phyloP scores from a whole-genome alignment of 2,329 filamentous ascomycete genomes.

The Ascochyta viciae-villosae region DNA sequence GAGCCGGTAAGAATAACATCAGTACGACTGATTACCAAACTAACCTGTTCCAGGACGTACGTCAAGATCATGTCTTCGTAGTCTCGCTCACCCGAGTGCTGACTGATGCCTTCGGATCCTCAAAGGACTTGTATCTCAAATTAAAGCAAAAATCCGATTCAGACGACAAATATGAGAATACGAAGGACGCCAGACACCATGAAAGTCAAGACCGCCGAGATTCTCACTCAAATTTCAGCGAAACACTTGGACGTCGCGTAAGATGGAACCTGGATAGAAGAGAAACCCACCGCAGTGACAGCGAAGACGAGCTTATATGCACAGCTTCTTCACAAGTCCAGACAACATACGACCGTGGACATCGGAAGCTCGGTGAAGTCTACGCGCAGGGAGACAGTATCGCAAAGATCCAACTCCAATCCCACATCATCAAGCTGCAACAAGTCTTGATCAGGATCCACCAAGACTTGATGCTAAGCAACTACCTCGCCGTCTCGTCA shows the following conservation, averaged over 20 bases:
- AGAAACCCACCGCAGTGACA: conserved; percentile 28
- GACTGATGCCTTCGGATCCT: conserved; percentile 40
- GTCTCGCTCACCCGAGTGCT: conserved; percentile 40
- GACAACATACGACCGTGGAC: conserved; percentile 41
- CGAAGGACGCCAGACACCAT: not conserved
- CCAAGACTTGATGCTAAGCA: conserved; percentile 35
- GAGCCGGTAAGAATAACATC: conserved; percentile 2
- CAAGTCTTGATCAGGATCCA: conserved; percentile 39
- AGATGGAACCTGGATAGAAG: conserved; percentile 23
- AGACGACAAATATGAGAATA: conserved; percentile 20
- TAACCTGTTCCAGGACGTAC: conserved; percentile 21
- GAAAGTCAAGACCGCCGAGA: conserved; percentile 21
- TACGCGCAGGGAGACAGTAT: conserved; percentile 43
- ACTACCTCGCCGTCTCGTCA: conserved; percentile 30
- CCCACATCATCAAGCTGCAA: conserved; percentile 44
- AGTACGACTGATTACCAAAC: not conserved
- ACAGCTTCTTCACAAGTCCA: conserved; percentile 33
- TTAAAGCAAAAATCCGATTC: conserved; percentile 34
- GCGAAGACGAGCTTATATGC: conserved; percentile 39
- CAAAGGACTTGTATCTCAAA: conserved; percentile 40
- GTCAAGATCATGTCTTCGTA: conserved; percentile 36
- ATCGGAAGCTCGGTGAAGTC: conserved; percentile 36
- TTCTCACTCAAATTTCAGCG: conserved; percentile 24
- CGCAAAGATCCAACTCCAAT: conserved; percentile 40
- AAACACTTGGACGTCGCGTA: conserved; percentile 15